Evolutionary conservation across 306 rosid species (phyloP), one percentile per base, ranked within the genome.

Genomic region (Crotalaria pallida): DNA sequence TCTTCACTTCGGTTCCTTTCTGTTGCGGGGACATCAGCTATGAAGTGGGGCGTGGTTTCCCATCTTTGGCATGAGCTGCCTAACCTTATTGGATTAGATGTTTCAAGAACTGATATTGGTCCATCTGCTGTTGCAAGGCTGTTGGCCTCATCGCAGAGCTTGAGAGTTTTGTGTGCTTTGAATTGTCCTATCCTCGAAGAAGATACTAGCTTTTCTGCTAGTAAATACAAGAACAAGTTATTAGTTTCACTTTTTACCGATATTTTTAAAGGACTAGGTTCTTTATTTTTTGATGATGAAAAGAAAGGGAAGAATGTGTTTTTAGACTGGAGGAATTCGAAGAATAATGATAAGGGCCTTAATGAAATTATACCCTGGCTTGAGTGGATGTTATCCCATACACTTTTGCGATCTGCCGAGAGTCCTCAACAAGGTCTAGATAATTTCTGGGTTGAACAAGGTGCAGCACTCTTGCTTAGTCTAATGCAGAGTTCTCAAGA

Each of bases 351-450:
- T 65, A 95, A 86, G 72, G 88, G 65, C 79, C 78, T 89, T 62
- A 85, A 86, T 40, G 96, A 95, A 79, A 85, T 85, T 49, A 89
- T 95, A 95, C 84, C 73, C 63, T 95, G 99, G 99, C 87, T 95
- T 44, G 99, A 95, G 84, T 95, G 99, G 99, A 95, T 95, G 79
- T 85, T 95, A 52, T 95, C 99, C 70, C 97, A 91, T 84, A 86
- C 88, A 18, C 99, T 95, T 59, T 72, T 95, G 81, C 93, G 99
- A 55, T 91, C 96, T 65, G 96, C 99, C 2, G 99, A 95, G 91
- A 95, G 87, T 83, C 86, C 88, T 75, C 99, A 95, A 43, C 99
- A 86, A 3, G 97, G 96, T 50, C 84, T 89, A 81, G 96, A 95
- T 65, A 79, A 61, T 53, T 95, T 91, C 69, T 95, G 99, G 99